A percentile compares a stretch with the other conserved stretches of the same genome.
Conservation (phyloP, 192 early-diverging fungal genomes). For the Polychytrium aggregatum region DNA sequence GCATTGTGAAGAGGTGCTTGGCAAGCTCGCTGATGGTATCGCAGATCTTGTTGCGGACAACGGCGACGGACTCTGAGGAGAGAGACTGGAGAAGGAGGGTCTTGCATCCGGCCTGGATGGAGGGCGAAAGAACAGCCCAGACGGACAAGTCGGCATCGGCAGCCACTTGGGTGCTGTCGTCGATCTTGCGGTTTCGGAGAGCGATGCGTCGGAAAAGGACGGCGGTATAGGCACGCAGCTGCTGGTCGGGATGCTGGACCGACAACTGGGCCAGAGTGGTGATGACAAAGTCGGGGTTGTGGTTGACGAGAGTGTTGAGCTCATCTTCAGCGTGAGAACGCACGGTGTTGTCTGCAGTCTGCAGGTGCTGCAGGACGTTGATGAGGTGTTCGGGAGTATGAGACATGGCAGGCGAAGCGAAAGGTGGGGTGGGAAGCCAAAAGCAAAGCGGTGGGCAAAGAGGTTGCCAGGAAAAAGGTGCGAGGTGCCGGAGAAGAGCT, state of each 20-base stretch:
- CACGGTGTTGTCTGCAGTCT: conserved; percentile 46
- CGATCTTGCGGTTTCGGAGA: conserved; percentile 10
- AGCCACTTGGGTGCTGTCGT: conserved; percentile 4
- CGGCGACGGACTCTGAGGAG: conserved; percentile 55
- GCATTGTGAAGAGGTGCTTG: conserved; percentile 13
- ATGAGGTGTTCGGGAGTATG: conserved; percentile 25
- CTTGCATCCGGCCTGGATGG: conserved; percentile 59
- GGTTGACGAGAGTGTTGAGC: conserved; percentile 41
- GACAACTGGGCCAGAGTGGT: conserved; percentile 46
- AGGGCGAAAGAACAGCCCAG: conserved; percentile 60
- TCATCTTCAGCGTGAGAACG: conserved; percentile 50
- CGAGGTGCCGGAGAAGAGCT: too few relatives aligned
- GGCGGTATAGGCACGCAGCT: conserved; percentile 56
- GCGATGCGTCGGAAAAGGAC: conserved; percentile 62
- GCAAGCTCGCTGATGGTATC: conserved; percentile 89
- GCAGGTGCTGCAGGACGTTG: conserved; percentile 21
- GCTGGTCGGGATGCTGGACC: conserved; percentile 31
- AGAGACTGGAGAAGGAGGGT: conserved; percentile 68
- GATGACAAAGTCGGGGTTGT: conserved; percentile 50
- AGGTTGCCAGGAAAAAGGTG: too few relatives aligned
- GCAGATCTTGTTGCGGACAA: conserved; percentile 82
- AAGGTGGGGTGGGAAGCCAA: too few relatives aligned
- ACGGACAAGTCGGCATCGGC: conserved; percentile 33
- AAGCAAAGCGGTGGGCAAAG: too few relatives aligned
- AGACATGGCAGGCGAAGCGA: too few relatives aligned